Conservation (phyloP, 345 rosid species). For the Passiflora organensis region DNA sequence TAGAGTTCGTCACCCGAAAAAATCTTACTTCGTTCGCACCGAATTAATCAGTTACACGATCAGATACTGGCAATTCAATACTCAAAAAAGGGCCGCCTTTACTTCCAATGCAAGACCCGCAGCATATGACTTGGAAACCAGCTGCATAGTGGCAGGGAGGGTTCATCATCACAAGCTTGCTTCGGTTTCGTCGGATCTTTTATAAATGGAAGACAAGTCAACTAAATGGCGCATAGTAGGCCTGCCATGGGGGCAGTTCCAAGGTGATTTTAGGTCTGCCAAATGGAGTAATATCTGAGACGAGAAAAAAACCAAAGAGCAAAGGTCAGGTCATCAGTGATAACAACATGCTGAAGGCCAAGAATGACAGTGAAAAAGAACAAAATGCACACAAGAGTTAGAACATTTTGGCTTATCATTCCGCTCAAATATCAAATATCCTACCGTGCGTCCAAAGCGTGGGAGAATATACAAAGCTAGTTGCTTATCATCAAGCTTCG, state of each 20-base stretch:
- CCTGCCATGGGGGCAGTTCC: constrained; percentile 99
- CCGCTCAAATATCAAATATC: too few relatives aligned
- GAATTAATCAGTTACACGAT: too few relatives aligned
- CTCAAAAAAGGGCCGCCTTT: too few relatives aligned
- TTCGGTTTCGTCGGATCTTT: constrained; percentile 22
- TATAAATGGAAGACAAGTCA: constrained; percentile 52
- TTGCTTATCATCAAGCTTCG: not conserved
- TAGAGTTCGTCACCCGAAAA: too few relatives aligned
- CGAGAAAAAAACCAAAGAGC: not conserved
- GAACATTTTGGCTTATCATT: too few relatives aligned
- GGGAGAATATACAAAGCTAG: not conserved
- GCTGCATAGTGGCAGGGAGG: not conserved
- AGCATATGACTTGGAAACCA: not conserved
- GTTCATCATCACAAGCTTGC: constrained; percentile 17
- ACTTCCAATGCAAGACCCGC: too few relatives aligned
- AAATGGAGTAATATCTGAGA: constrained; percentile 74
- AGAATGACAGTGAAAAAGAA: too few relatives aligned
- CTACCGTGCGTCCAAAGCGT: too few relatives aligned
- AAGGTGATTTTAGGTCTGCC: constrained; percentile 83
- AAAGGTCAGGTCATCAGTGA: not conserved
- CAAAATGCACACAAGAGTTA: not conserved
- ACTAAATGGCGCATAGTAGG: constrained; percentile 98
- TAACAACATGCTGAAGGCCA: too few relatives aligned
- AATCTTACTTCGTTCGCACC: too few relatives aligned
- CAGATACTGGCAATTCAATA: too few relatives aligned